Evolutionary conservation across 768 basidiomycete genomes (phyloP).

Genomic region (Gloeostereum incarnatum): DNA sequence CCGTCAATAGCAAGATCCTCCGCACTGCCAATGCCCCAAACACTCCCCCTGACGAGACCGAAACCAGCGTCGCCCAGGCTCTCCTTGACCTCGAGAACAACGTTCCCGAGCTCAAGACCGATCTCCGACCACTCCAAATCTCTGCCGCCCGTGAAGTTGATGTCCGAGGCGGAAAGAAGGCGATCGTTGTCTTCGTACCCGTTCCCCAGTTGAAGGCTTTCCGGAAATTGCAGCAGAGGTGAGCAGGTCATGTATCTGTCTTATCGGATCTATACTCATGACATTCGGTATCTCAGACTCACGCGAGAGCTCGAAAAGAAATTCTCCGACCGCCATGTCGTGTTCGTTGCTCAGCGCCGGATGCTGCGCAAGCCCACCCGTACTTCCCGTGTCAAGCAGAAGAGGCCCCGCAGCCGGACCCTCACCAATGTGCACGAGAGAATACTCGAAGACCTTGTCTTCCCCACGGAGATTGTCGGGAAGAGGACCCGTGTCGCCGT

Average conservation of each 20-base stretch:
- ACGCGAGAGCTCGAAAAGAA: conserved; percentile 99
- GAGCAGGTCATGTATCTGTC: conserved; percentile 12
- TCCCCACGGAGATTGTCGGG: conserved; percentile 97
- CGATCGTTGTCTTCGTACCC: conserved; percentile 97
- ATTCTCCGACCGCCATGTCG: conserved; percentile 98
- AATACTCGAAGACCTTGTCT: conserved; percentile 98
- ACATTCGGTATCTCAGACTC: conserved; percentile 45
- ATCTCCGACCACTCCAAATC: conserved; percentile 93
- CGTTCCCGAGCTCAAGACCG: conserved; percentile 95
- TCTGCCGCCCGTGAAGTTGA: conserved; percentile 98
- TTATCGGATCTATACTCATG: background rate
- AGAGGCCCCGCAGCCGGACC: conserved; percentile 93
- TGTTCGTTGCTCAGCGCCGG: conserved; percentile 97
- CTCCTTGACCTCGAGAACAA: conserved; percentile 96
- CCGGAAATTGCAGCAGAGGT: conserved; percentile 97
- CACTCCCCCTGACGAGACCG: conserved; percentile 84
- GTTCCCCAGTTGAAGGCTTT: conserved; percentile 97
- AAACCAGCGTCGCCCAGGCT: conserved; percentile 89
- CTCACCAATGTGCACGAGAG: conserved; percentile 97
- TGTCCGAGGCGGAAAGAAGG: conserved; percentile 98
- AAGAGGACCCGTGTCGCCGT: conserved; percentile 92
- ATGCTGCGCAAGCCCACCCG: conserved; percentile 97
- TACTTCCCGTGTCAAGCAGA: conserved; percentile 87
- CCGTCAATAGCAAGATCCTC: conserved; percentile 79
- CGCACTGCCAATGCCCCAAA: conserved; percentile 94